Conservation (phyloP, 1,284 basidiomycete genomes). For the Trametes sp. region DNA sequence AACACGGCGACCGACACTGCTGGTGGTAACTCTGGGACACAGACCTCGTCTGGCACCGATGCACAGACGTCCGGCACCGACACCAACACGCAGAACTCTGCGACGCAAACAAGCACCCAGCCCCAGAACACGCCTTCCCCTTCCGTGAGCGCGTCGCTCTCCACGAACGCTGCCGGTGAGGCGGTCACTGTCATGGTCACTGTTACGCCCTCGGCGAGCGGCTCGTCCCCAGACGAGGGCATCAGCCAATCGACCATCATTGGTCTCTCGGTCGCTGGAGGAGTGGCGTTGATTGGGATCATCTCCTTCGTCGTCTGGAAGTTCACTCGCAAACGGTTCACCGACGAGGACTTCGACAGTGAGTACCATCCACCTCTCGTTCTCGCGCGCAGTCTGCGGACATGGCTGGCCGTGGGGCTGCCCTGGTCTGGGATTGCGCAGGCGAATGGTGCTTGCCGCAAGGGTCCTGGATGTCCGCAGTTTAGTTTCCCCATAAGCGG, state of each 20-base stretch:
- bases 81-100: neutral
- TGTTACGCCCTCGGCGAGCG: slow-evolving; percentile 20
- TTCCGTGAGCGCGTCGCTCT: slow-evolving; percentile 25
- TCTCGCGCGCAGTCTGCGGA: neutral
- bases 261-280: slow-evolving; percentile 80
- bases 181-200: slow-evolving; percentile 32
- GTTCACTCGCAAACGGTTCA: slow-evolving; percentile 76
- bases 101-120: neutral
- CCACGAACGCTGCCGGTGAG: slow-evolving; percentile 36
- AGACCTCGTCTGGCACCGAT: neutral
- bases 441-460: slow-evolving; percentile 4
- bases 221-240: slow-evolving; percentile 39
- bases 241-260: slow-evolving; percentile 75
- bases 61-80: neutral
- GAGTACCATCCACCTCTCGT: slow-evolving; percentile 43
- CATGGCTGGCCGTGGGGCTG: neutral
- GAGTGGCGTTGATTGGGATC: slow-evolving; percentile 72
- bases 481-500: slow-evolving; percentile 5
- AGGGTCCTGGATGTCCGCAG: slow-evolving; percentile 18
- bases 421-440: neutral
- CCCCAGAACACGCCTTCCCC: slow-evolving; percentile 29
- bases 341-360: slow-evolving; percentile 78
- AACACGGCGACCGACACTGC: neutral
- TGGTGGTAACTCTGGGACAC: neutral
- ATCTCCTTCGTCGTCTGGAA: slow-evolving; percentile 83